Evolutionary conservation across 768 basidiomycete genomes (phyloP).

Genomic region (Psilocybe subaeruginosa): DNA sequence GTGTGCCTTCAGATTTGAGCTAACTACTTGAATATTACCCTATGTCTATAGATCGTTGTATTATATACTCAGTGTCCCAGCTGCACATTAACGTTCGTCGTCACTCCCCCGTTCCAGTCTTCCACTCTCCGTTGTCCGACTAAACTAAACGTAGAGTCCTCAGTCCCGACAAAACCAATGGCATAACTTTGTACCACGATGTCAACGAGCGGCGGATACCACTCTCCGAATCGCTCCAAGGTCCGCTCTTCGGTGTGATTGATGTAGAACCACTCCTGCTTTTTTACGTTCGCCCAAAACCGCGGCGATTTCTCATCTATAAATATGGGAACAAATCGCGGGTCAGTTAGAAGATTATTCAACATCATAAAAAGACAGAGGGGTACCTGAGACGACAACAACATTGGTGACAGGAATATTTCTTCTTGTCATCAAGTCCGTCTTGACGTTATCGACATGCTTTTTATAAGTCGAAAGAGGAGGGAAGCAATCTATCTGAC

Average conservation of each 20-base stretch:
- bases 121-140: constrained; percentile 53
- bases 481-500: constrained; percentile 36
- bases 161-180: constrained; percentile 60
- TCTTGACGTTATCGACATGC: constrained; percentile 39
- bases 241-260: constrained; percentile 40
- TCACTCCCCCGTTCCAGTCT: constrained; percentile 55
- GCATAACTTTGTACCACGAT: constrained; percentile 58
- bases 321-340: neutral
- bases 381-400: constrained; percentile 43
- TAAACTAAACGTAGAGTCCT: constrained; percentile 56
- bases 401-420: constrained; percentile 35
- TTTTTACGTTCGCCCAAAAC: constrained; percentile 42
- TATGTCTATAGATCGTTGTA: neutral
- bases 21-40: neutral
- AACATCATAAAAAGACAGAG: neutral
- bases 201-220: constrained; percentile 56
- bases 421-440: constrained; percentile 31
- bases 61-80: neutral
- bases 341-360: neutral
- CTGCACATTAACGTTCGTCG: constrained; percentile 9
- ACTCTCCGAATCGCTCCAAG: constrained; percentile 38
- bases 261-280: constrained; percentile 42
- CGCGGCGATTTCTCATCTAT: constrained; percentile 42
- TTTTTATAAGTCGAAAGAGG: constrained; percentile 36
- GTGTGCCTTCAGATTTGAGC: neutral